phyloP scores from a whole-genome alignment of 306 rosid genomes.

The Cucurbita maxima region DNA sequence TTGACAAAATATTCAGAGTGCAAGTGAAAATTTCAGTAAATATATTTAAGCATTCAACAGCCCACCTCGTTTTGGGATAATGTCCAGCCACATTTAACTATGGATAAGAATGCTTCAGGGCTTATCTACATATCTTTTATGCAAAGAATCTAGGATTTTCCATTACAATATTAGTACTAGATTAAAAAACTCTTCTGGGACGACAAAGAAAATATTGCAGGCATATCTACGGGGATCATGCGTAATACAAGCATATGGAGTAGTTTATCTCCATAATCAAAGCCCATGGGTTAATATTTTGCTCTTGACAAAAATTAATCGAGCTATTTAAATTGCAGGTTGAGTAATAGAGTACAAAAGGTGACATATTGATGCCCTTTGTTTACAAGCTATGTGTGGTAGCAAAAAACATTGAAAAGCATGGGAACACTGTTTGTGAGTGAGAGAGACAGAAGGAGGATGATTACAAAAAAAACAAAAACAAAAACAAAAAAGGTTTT shows the following conservation, averaged over 20 bases:
- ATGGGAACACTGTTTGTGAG: neutral
- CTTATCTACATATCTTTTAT: neutral
- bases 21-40: neutral
- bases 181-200: neutral
- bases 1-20: neutral
- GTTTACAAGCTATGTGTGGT: neutral
- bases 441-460: neutral
- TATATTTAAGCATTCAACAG: neutral
- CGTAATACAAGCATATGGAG: neutral
- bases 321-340: too few species aligned
- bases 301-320: too few species aligned
- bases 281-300: neutral
- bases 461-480: neutral
- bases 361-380: neutral
- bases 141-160: neutral
- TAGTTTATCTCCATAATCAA: neutral
- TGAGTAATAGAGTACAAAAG: neutral
- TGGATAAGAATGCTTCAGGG: neutral
- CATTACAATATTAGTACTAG: neutral
- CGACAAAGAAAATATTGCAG: neutral
- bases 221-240: neutral
- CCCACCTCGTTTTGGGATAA: neutral
- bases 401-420: neutral
- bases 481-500: neutral
- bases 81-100: neutral